phyloP scores from a whole-genome alignment of 2,329 filamentous ascomycete species.

The Alternaria rosae region DNA sequence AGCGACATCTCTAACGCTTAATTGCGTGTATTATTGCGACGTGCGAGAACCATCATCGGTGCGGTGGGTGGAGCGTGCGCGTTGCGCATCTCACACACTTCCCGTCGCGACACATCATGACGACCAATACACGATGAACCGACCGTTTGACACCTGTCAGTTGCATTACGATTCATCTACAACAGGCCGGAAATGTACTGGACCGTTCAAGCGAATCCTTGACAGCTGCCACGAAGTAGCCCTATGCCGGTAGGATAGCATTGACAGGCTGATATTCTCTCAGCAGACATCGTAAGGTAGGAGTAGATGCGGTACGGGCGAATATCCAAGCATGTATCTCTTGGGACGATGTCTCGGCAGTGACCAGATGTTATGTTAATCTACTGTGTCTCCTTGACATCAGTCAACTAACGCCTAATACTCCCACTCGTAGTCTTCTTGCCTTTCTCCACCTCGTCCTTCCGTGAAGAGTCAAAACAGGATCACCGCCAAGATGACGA shows the following conservation, averaged over 20 bases:
- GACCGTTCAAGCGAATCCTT: conserved; percentile 31
- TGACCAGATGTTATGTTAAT: conserved; percentile 29
- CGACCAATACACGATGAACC: conserved; percentile 28
- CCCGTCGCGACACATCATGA: conserved; percentile 31
- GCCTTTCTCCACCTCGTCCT: not conserved
- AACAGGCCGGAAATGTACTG: conserved; percentile 25
- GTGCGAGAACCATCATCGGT: conserved; percentile 15
- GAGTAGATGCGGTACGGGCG: conserved; percentile 32
- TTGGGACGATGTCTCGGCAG: not conserved
- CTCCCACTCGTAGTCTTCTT: not conserved
- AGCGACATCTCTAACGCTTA: not conserved
- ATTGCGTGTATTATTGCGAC: conserved; percentile 24
- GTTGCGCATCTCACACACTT: conserved; percentile 42
- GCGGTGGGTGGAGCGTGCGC: conserved; percentile 33
- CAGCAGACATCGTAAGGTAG: conserved; percentile 20
- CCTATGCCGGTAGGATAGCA: conserved; percentile 39
- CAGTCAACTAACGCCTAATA: not conserved
- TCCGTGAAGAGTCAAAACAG: not conserved
- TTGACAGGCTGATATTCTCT: conserved; percentile 28
- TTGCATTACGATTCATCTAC: conserved; percentile 27
- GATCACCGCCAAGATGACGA: conserved; percentile 16
- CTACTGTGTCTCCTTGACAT: conserved; percentile 13
- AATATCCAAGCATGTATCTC: conserved; percentile 28
- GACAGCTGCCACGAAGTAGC: conserved; percentile 21
- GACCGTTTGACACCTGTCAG: conserved; percentile 21